phyloP scores from a whole-genome alignment of 345 rosid species.

The Psidium friedrichsthalianum region DNA sequence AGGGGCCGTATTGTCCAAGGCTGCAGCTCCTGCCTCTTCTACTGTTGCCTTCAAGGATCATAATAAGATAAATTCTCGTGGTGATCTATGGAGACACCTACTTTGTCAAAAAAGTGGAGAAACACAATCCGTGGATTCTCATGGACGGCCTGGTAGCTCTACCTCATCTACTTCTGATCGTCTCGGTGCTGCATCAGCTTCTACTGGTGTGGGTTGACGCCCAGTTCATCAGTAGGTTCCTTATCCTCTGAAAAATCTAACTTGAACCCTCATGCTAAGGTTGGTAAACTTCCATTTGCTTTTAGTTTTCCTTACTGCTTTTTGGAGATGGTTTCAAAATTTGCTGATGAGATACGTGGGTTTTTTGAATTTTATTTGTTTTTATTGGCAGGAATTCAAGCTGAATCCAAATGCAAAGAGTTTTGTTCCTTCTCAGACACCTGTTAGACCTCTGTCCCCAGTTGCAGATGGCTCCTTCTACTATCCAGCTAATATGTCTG shows the following conservation, averaged over 20 bases:
- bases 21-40: constrained; percentile 17
- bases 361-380: not conserved
- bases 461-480: constrained; percentile 56
- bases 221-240: constrained; percentile 79
- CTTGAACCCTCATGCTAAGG: constrained; percentile 85
- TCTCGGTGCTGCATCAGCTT: constrained; percentile 22
- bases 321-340: not conserved
- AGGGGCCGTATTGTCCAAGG: constrained; percentile 23
- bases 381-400: constrained; percentile 67
- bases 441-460: constrained; percentile 55
- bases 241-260: constrained; percentile 69
- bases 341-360: not conserved
- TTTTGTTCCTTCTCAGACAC: constrained; percentile 45
- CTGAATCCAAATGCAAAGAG: constrained; percentile 93
- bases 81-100: constrained; percentile 25
- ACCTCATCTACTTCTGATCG: constrained; percentile 49
- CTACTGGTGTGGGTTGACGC: constrained; percentile 48
- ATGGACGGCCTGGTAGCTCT: constrained; percentile 48
- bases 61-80: constrained; percentile 29
- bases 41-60: constrained; percentile 19
- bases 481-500: constrained; percentile 34
- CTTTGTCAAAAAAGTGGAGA: constrained; percentile 31
- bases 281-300: constrained; percentile 3
- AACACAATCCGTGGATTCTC: constrained; percentile 23
- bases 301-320: not conserved